phyloP scores from a whole-genome alignment of 108 stramenopile genomes.

The Cyclostephanos tholiformis region DNA sequence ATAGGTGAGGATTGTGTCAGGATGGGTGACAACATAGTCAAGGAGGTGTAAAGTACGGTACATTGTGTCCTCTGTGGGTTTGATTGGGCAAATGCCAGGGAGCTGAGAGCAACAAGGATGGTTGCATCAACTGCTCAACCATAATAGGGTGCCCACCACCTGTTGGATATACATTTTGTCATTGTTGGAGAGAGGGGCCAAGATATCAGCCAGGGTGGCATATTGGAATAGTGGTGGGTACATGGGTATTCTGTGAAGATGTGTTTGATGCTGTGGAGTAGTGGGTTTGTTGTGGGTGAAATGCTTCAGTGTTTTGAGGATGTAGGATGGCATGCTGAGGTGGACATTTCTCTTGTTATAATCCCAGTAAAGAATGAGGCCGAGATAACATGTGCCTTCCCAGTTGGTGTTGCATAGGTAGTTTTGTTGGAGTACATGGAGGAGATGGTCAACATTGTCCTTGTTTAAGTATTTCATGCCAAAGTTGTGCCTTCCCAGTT shows the following conservation, averaged over 20 bases:
- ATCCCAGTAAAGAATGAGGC: conserved; percentile 20
- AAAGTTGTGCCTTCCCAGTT: too few species aligned
- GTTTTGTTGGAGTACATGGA: too few species aligned
- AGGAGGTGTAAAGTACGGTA: background rate
- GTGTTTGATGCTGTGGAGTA: conserved; percentile 2
- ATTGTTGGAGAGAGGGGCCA: background rate
- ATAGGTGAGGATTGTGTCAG: conserved; percentile 4
- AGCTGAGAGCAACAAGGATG: background rate
- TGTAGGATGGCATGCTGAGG: conserved; percentile 11
- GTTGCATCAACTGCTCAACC: conserved; percentile 4
- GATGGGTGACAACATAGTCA: conserved; percentile 17
- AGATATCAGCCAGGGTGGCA: background rate
- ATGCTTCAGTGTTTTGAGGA: background rate
- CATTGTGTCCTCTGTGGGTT: conserved; percentile 6
- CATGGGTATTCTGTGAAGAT: background rate
- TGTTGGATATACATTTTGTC: conserved; percentile 2
- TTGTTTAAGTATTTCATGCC: conserved; percentile 7
- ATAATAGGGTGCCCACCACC: conserved; percentile 6
- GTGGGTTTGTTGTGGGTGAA: background rate
- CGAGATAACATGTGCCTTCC: conserved; percentile 10
- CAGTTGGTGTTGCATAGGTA: too few species aligned
- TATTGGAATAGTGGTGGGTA: conserved; percentile 1
- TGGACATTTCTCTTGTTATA: background rate
- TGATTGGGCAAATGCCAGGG: background rate
- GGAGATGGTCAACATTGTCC: conserved; percentile 1